Percentiles rank a stretch among this genome's conserved stretches.
These are phyloP conservation scores for Colletotrichum simmondsii DNA, from an alignment of 2,329 filamentous ascomycete genomes.

Conservation along the genomic window DNA sequence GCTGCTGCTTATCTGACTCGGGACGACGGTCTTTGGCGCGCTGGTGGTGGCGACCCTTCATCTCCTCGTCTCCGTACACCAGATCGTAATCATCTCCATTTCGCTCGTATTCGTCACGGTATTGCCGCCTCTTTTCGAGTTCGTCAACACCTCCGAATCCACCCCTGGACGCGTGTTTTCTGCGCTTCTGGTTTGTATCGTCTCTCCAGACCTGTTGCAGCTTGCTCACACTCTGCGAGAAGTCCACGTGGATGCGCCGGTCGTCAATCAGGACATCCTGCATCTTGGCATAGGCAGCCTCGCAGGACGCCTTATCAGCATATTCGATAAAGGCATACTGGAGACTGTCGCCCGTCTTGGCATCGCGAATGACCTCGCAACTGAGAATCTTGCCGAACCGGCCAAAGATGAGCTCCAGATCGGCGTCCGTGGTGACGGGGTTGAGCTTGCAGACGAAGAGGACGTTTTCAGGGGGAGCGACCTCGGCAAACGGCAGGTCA, in stretches of 20 bases:
- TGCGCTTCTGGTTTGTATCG: constrained; percentile 84
- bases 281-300: constrained; percentile 99
- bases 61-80: constrained; percentile 82
- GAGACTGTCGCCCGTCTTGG: constrained; percentile 91
- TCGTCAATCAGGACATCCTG: constrained; percentile 97
- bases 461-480: constrained; percentile 96
- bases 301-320: constrained; percentile 90
- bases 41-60: constrained; percentile 61
- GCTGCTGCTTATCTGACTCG: constrained; percentile 3
- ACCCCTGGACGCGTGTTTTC: constrained; percentile 63
- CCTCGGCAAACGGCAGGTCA: constrained; percentile 95
- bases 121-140: constrained; percentile 91
- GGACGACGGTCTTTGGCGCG: constrained; percentile 44
- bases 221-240: constrained; percentile 92
- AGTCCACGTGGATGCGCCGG: constrained; percentile 97
- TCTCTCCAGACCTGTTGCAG: constrained; percentile 91
- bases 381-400: constrained; percentile 95
- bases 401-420: constrained; percentile 94
- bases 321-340: constrained; percentile 99
- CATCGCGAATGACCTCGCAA: constrained; percentile 95
- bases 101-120: constrained; percentile 71
- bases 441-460: constrained; percentile 99
- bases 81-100: constrained; percentile 73
- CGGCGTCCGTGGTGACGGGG: constrained; percentile 93
- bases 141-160: constrained; percentile 92